phyloP scores from a whole-genome alignment of 2,329 filamentous ascomycete genomes.

The Sporothrix pseudoabietina region DNA sequence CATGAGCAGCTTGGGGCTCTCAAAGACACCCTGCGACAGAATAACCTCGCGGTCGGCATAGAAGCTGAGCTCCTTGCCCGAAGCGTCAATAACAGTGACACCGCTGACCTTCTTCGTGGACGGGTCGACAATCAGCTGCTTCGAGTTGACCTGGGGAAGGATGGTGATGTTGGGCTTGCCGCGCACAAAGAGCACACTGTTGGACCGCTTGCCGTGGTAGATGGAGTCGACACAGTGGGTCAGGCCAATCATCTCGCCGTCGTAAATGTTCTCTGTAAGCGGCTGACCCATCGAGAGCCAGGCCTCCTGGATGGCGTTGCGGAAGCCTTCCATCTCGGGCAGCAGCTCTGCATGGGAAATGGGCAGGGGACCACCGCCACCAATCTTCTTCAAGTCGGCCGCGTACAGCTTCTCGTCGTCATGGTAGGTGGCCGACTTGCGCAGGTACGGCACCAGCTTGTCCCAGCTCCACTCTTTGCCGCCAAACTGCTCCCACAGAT shows the following conservation, averaged over 20 bases:
- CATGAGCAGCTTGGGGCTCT: constrained; percentile 66
- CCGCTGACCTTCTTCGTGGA: constrained; percentile 46
- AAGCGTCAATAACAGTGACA: constrained; percentile 50
- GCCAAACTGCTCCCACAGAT: constrained; percentile 72
- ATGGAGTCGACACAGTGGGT: constrained; percentile 58
- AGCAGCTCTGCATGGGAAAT: constrained; percentile 59
- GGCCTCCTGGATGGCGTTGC: constrained; percentile 52
- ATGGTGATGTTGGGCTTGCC: constrained; percentile 60
- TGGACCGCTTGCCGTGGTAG: constrained; percentile 58
- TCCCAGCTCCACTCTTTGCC: constrained; percentile 68
- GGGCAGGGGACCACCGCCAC: constrained; percentile 53
- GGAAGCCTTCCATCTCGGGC: constrained; percentile 55
- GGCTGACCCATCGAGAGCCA: constrained; percentile 57
- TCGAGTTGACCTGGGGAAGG: constrained; percentile 51
- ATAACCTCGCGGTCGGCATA: constrained; percentile 52
- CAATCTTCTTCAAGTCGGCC: constrained; percentile 53
- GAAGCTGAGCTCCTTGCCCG: constrained; percentile 49
- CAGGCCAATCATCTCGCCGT: constrained; percentile 58
- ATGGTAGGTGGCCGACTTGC: constrained; percentile 60
- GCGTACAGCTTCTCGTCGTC: constrained; percentile 54
- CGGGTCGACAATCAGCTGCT: constrained; percentile 51
- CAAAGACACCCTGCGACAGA: constrained; percentile 58
- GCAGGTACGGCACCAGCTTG: constrained; percentile 52
- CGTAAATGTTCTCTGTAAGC: constrained; percentile 58
- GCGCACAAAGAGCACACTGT: constrained; percentile 54